These are phyloP conservation scores for Pleurostoma richardsiae DNA, from an alignment of 2,329 filamentous ascomycete species.

Conservation along the genomic window DNA sequence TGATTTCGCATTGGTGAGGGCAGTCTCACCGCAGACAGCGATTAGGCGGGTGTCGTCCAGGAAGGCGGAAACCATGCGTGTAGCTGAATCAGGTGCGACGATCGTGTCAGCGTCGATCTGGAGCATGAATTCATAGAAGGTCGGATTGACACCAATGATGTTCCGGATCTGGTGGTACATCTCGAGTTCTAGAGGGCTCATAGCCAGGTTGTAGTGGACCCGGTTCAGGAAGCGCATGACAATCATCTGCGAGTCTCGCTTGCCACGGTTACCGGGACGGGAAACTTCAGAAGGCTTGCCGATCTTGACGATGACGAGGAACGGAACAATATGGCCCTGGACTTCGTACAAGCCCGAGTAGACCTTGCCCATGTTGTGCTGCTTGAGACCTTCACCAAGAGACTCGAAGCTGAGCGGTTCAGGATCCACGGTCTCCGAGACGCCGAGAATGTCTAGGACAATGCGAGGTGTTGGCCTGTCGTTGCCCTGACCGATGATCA, in stretches of 20 bases:
- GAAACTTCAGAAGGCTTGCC: conserved; percentile 96
- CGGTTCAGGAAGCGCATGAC: conserved; percentile 99
- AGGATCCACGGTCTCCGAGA: conserved; percentile 88
- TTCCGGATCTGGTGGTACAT: conserved; percentile 99
- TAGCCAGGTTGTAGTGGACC: conserved; percentile 93
- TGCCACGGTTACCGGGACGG: conserved; percentile 93
- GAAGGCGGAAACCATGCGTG: conserved; percentile 88
- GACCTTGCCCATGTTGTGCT: conserved; percentile 99
- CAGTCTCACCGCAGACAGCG: conserved; percentile 90
- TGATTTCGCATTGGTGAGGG: conserved; percentile 84
- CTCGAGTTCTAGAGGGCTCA: conserved; percentile 94
- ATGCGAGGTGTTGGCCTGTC: conserved; percentile 93
- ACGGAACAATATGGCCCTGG: conserved; percentile 95
- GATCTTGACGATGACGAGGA: conserved; percentile 94
- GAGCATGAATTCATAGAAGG: conserved; percentile 94
- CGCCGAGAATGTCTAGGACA: conserved; percentile 92
- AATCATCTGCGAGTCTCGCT: conserved; percentile 98
- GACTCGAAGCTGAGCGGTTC: conserved; percentile 96
- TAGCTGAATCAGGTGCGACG: conserved; percentile 82
- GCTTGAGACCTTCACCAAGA: conserved; percentile 90
- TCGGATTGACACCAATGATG: conserved; percentile 97
- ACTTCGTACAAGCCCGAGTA: conserved; percentile 98
- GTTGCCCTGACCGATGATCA: conserved; percentile 99
- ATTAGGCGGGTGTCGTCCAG: conserved; percentile 90
- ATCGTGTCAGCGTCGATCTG: conserved; percentile 98